Evolutionary conservation across 2,329 filamentous ascomycete species (phyloP).

Genomic region (Clonostachys rhizophaga): DNA sequence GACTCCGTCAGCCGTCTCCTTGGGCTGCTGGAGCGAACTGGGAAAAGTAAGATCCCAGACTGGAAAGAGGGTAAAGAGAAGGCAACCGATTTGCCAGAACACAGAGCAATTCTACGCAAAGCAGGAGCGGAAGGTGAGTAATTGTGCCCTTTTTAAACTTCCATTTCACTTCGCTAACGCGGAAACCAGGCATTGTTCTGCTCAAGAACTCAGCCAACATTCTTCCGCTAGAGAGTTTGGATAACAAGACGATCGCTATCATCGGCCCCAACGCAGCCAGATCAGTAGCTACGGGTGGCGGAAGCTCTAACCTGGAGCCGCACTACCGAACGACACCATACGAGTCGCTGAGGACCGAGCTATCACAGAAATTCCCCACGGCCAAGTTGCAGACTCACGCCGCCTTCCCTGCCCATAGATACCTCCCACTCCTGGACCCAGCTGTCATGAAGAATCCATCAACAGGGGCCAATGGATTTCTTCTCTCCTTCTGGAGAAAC

Average conservation of each 20-base stretch:
- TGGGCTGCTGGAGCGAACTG: not conserved
- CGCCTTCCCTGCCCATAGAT: not conserved
- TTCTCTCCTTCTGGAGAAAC: not conserved
- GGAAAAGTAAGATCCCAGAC: not conserved
- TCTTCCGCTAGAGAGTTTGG: slow-evolving; percentile 49
- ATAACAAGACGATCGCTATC: slow-evolving; percentile 58
- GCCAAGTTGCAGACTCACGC: not conserved
- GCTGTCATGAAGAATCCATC: not conserved
- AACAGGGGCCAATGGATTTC: not conserved
- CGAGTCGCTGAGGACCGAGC: slow-evolving; percentile 51
- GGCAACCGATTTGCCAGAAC: not conserved
- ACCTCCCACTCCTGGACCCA: not conserved
- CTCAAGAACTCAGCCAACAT: slow-evolving; percentile 51
- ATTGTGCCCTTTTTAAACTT: not conserved
- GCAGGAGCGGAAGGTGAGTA: not conserved
- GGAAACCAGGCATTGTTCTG: slow-evolving; percentile 39
- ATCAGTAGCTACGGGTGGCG: slow-evolving; percentile 57
- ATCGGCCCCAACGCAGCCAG: slow-evolving; percentile 72
- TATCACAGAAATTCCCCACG: not conserved
- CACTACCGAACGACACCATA: slow-evolving; percentile 60
- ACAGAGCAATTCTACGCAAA: not conserved
- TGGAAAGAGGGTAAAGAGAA: not conserved
- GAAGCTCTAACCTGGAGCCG: not conserved
- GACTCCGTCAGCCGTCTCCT: not conserved
- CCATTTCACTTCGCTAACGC: not conserved